Conservation (phyloP, 768 basidiomycete species). For the Kockovaella imperatae region DNA sequence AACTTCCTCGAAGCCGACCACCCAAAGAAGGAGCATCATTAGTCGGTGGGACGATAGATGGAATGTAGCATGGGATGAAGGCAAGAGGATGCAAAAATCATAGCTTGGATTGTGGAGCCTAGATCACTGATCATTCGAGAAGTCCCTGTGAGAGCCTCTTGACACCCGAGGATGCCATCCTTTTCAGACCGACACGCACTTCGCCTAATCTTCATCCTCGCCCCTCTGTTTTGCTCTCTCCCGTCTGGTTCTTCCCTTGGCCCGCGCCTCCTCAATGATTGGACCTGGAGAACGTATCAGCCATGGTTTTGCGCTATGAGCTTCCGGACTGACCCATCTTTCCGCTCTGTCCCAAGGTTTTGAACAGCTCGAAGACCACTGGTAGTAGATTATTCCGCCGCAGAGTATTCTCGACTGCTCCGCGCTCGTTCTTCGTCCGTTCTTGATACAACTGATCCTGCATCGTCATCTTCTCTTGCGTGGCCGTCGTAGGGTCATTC, state of each 20-base stretch:
- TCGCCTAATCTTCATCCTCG: conserved; percentile 4
- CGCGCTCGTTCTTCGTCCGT: conserved; percentile 21
- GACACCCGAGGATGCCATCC: no score
- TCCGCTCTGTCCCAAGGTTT: conserved; percentile 29
- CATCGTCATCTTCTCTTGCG: conserved; percentile 10
- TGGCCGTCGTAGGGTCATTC: conserved; percentile 37
- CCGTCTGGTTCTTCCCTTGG: conserved; percentile 25
- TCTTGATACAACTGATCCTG: conserved; percentile 33
- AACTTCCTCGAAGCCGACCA: conserved; percentile 72
- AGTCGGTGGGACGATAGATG: conserved; percentile 11
- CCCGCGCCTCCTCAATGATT: conserved; percentile 28
- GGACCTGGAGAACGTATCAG: conserved; percentile 8
- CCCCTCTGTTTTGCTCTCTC: conserved; percentile 8
- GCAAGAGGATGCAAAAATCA: background rate
- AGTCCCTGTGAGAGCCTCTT: no score
- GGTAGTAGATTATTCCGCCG: conserved; percentile 40
- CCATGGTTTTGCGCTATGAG: background rate
- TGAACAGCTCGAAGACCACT: conserved; percentile 34
- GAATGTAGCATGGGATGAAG: background rate
- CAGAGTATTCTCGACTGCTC: conserved; percentile 34
- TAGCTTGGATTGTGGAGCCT: background rate
- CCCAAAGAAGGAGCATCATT: conserved; percentile 59
- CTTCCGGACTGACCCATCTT: conserved; percentile 17
- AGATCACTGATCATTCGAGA: no score
- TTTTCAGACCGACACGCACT: no score